Evolutionary conservation across 129 eudicot genomes (phyloP).

Genomic region (Saussurea involucrata): DNA sequence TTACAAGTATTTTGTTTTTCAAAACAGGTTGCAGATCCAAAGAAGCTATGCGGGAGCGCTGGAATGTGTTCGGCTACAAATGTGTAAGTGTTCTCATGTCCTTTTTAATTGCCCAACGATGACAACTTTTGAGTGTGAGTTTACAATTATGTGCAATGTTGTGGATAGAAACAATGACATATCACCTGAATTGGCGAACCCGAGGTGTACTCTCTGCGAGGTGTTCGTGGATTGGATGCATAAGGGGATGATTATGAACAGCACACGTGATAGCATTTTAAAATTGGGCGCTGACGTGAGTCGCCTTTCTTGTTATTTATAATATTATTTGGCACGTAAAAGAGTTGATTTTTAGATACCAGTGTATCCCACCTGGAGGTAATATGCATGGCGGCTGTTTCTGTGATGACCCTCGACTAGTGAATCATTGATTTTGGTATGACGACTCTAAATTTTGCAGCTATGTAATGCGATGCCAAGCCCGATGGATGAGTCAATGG

Average conservation of each 20-base stretch:
- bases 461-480: slow-evolving; percentile 13
- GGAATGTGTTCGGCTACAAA: slow-evolving; percentile 52
- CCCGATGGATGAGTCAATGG: slow-evolving; percentile 3
- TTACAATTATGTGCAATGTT: slow-evolving; percentile 36
- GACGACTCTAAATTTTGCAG: slow-evolving; percentile 10
- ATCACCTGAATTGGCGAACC: slow-evolving; percentile 17
- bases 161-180: slow-evolving; percentile 4
- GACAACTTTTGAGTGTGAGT: background rate
- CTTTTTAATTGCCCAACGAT: background rate
- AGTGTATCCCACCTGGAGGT: background rate
- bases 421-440: background rate
- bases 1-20: background rate
- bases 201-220: slow-evolving; percentile 56
- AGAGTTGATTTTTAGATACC: background rate
- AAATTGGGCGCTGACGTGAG: background rate
- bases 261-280: background rate
- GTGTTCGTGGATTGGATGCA: slow-evolving; percentile 61
- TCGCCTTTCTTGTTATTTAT: background rate
- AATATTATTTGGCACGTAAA: background rate
- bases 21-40: slow-evolving; percentile 41
- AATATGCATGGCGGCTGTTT: background rate
- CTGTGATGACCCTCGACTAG: background rate
- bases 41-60: slow-evolving; percentile 58
- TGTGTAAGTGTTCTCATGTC: background rate
- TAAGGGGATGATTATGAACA: slow-evolving; percentile 16